A percentile compares a stretch with the other conserved stretches of the same genome.
Conservation (phyloP, 441 rosid species). For the Corymbia citriodora region DNA sequence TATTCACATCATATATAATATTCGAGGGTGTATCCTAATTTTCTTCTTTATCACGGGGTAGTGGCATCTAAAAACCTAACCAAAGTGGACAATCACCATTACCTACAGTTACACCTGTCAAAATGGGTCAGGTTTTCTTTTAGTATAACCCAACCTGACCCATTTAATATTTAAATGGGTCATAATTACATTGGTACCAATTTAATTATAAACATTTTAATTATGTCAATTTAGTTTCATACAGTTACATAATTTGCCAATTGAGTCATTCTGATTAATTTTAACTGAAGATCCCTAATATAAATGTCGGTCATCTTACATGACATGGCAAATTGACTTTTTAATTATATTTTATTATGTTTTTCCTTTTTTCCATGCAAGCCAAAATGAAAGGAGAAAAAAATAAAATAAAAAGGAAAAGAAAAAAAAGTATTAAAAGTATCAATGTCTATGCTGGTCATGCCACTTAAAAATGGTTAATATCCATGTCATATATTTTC, state of each 20-base stretch:
- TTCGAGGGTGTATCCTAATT: background rate
- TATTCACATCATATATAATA: background rate
- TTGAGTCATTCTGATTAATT: too few species aligned
- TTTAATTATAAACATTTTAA: too few species aligned
- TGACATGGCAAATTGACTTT: too few species aligned
- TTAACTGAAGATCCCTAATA: too few species aligned
- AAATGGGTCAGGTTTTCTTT: too few species aligned
- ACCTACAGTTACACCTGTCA: background rate
- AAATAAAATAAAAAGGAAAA: too few species aligned
- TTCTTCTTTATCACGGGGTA: background rate
- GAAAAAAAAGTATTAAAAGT: background rate
- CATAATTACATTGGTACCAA: too few species aligned
- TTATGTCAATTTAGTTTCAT: too few species aligned
- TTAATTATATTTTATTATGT: too few species aligned
- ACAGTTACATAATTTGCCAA: background rate
- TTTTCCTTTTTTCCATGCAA: background rate
- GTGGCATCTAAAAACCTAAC: background rate
- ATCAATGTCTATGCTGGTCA: fast-evolving
- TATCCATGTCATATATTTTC: fast-evolving
- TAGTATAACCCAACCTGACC: too few species aligned
- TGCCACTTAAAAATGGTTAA: background rate
- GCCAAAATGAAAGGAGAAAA: background rate
- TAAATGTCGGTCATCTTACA: fast-evolving
- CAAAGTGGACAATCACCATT: background rate
- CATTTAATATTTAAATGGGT: too few species aligned